Conservation (phyloP, 1,284 basidiomycete species). For the Fomitopsis pinicola region DNA sequence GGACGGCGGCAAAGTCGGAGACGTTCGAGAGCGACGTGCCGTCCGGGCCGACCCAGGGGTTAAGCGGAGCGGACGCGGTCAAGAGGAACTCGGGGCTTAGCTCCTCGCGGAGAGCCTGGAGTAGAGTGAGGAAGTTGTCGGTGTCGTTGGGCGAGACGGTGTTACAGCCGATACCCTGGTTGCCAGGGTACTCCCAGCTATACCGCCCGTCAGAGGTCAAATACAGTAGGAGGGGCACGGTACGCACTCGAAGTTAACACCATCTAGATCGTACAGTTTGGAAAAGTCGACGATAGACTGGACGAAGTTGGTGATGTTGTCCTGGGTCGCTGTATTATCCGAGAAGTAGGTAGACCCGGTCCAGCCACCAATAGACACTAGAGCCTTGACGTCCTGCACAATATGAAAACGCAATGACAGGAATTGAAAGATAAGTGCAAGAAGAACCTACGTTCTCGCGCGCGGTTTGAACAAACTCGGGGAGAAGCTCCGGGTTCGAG, state of each 20-base stretch:
- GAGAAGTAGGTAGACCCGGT: conserved; percentile 72
- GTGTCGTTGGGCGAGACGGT: conserved; percentile 59
- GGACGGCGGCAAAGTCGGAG: conserved; percentile 59
- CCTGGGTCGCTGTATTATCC: conserved; percentile 50
- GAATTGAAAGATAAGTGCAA: not conserved
- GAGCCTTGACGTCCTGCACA: conserved; percentile 56
- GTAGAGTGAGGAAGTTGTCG: conserved; percentile 68
- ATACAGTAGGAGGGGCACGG: not conserved
- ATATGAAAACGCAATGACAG: not conserved
- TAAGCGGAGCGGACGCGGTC: conserved; percentile 68
- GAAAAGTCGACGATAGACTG: conserved; percentile 59
- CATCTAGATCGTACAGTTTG: conserved; percentile 63
- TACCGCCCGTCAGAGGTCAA: not conserved
- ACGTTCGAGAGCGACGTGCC: conserved; percentile 62
- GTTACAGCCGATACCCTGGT: conserved; percentile 74
- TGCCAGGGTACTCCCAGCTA: conserved; percentile 87
- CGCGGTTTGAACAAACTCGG: conserved; percentile 26
- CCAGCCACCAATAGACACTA: conserved; percentile 83
- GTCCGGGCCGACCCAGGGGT: conserved; percentile 59
- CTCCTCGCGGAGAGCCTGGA: conserved; percentile 64
- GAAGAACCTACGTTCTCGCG: conserved; percentile 21
- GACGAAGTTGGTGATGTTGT: conserved; percentile 64
- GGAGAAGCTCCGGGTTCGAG: conserved; percentile 21
- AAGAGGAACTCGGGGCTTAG: conserved; percentile 59
- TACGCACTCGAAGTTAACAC: conserved; percentile 76